These are phyloP conservation scores for Mortierella antarctica DNA, from an alignment of 192 early-diverging fungal genomes.

Conservation along the genomic window DNA sequence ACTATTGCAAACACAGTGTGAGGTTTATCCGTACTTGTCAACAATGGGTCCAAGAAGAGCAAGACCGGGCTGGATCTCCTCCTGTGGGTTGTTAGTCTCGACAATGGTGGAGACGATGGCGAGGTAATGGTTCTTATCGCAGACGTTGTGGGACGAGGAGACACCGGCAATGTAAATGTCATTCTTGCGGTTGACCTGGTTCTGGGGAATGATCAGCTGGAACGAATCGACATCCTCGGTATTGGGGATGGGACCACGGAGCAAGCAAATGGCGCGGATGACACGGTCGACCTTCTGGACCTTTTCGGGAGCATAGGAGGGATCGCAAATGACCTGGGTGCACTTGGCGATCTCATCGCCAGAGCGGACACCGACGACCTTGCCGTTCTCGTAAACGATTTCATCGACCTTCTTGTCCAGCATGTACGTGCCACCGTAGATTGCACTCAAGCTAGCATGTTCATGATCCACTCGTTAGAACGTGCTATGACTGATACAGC, in stretches of 20 bases:
- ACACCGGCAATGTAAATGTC: constrained; percentile 97
- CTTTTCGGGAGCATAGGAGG: constrained; percentile 88
- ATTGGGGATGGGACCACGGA: constrained; percentile 92
- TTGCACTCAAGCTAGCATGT: constrained; percentile 87
- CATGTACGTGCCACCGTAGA: constrained; percentile 99
- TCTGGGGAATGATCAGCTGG: constrained; percentile 98
- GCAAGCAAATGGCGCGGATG: constrained; percentile 96
- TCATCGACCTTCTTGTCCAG: constrained; percentile 92
- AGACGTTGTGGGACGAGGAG: constrained; percentile 91
- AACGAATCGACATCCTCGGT: constrained; percentile 87
- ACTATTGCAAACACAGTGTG: neutral
- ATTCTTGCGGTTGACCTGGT: constrained; percentile 92
- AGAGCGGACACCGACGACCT: constrained; percentile 89
- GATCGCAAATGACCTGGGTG: constrained; percentile 95
- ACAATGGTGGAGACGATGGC: constrained; percentile 99
- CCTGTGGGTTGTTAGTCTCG: constrained; percentile 91
- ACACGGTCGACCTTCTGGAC: constrained; percentile 88
- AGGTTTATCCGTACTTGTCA: constrained; percentile 72
- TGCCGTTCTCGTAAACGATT: constrained; percentile 86
- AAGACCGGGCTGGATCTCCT: constrained; percentile 89
- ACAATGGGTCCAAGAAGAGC: constrained; percentile 89
- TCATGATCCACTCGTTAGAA: neutral
- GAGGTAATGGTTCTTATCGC: constrained; percentile 85
- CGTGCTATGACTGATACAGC: neutral
- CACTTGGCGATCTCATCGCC: constrained; percentile 87